These are phyloP conservation scores for Ceratobasidium sp. DNA, from an alignment of 1,284 basidiomycete species.

Conservation along the genomic window DNA sequence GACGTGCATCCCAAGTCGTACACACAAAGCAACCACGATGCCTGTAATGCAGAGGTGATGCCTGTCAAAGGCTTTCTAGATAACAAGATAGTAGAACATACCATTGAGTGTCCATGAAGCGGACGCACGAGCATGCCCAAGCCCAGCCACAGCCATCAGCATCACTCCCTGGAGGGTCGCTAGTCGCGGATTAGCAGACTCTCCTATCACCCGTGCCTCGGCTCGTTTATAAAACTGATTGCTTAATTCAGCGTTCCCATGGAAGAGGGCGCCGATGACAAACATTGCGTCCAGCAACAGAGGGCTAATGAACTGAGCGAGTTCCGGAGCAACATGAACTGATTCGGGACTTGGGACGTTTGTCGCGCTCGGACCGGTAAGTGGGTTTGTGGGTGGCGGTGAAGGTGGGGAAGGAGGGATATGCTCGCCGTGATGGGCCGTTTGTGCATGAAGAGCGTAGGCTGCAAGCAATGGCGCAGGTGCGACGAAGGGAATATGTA, in stretches of 20 bases:
- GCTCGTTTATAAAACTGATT: conserved; percentile 30
- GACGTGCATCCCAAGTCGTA: conserved; percentile 36
- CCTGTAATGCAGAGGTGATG: background rate
- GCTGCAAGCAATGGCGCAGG: conserved; percentile 35
- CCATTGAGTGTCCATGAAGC: conserved; percentile 27
- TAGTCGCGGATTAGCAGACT: conserved; percentile 24
- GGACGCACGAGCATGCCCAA: conserved; percentile 31
- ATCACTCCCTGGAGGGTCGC: conserved; percentile 25
- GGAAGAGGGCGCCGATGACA: conserved; percentile 20
- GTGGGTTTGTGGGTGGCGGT: conserved; percentile 16
- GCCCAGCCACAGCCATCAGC: conserved; percentile 23
- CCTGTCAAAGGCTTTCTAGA: background rate
- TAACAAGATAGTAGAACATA: background rate
- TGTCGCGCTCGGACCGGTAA: conserved; percentile 21
- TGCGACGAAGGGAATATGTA: conserved; percentile 33
- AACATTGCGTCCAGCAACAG: conserved; percentile 27
- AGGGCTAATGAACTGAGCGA: conserved; percentile 33
- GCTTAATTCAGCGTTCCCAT: conserved; percentile 13
- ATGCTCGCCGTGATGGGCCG: conserved; percentile 18
- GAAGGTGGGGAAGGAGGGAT: conserved; percentile 25
- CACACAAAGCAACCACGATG: conserved; percentile 13
- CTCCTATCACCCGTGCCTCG: background rate
- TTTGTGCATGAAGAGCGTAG: conserved; percentile 21
- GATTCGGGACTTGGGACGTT: conserved; percentile 22
- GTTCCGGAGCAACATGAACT: conserved; percentile 13